Percentiles rank a stretch among this genome's conserved stretches.
Conservation (phyloP, 306 rosid genomes). For the Medicago lupulina region DNA sequence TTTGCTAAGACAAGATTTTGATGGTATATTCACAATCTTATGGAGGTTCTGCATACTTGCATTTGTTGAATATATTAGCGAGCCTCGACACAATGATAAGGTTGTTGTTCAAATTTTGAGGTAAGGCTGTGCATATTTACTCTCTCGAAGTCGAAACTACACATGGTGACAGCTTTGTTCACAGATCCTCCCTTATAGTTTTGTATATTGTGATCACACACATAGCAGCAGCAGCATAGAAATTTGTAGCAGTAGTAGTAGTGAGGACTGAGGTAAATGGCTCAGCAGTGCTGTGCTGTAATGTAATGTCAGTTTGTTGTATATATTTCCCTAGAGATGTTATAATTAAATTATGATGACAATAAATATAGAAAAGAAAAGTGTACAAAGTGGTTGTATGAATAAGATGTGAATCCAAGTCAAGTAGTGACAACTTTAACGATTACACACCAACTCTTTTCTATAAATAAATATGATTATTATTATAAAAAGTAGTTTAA, state of each 20-base stretch:
- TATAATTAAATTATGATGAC: slow-evolving; percentile 6
- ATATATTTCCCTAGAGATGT: slow-evolving; percentile 32
- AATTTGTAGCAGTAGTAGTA: slow-evolving; percentile 28
- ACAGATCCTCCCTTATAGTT: background rate
- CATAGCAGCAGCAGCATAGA: slow-evolving; percentile 40
- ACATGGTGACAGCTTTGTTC: background rate
- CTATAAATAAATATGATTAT: background rate
- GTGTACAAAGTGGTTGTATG: background rate
- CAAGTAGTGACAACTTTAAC: background rate
- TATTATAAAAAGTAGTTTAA: background rate
- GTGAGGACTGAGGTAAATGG: slow-evolving; percentile 25
- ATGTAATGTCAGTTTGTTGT: slow-evolving; percentile 19
- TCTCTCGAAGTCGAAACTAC: background rate
- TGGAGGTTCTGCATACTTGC: slow-evolving; percentile 32
- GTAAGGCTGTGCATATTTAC: background rate
- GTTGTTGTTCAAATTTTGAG: background rate
- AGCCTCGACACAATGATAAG: background rate
- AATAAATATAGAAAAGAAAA: background rate
- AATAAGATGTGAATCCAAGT: background rate
- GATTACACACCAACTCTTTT: background rate
- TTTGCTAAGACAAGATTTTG: slow-evolving; percentile 20
- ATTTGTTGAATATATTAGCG: slow-evolving; percentile 19
- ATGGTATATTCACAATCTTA: slow-evolving; percentile 18
- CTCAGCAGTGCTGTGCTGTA: background rate
- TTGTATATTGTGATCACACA: slow-evolving; percentile 33